Base-by-base conservation (phyloP, 805 yeast genomes). In the Saccharomycopsis guyanensis region DNA sequence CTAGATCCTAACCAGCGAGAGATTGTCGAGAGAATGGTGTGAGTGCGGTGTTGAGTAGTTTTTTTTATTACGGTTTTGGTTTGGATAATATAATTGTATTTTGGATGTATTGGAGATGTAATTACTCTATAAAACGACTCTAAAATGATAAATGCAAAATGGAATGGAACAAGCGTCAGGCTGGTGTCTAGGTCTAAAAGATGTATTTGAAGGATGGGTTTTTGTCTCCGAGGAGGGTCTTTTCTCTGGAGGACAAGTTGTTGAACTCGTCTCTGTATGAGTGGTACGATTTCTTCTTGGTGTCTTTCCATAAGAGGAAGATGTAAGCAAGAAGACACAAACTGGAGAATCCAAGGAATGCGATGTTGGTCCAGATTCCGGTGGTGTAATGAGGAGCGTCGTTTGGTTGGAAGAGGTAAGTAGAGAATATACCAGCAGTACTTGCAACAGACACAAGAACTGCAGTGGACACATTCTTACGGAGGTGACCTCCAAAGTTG, bases 401-500 rank as follows among this genome's bases (percentile, higher is more conserved):
- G 24, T 36, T 33, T 16, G 25, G 24, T 7, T 23, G 18, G 37
- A 50, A 50, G 31, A 50, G 37, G 23, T 31, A 47, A 6, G 46
- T 41, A 4, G 49, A 47, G 22, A 50, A 46, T 19, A 50, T 46
- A 3, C 49, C 49, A 4, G 49, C 24, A 19, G 39, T 31, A 4
- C 47, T 36, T 2, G 47, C 42, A 35, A 49, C 38, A 23, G 40
- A 29, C 7, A 47, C 46, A 22, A 49, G 15, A 25, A 46, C 38
- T 8, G 52, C 52, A 10, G 52, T 49, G 23, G 40, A 24, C 7
- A 49, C 43, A 36, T 46, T 49, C 43, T 47, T 45, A 16, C 52
- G 24, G 27, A 49, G 34, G 27, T 49, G 50, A 13, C 52, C 52
- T 2, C 50, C 52, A 38, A 49, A 49, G 31, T 49, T 49, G 36